Conservation (phyloP, 331 rosid genomes). For the Quercus lobata region DNA sequence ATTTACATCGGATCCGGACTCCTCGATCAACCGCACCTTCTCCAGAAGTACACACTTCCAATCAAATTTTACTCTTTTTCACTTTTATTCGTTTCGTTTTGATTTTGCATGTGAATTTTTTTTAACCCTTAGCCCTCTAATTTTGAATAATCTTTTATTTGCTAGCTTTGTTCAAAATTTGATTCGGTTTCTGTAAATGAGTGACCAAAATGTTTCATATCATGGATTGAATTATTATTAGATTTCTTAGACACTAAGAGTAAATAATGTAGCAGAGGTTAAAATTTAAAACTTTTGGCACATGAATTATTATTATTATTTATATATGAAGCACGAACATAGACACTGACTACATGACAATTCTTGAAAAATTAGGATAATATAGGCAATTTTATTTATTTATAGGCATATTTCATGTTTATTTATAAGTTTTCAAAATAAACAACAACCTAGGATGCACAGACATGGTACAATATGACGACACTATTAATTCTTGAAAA, state of each 20-base stretch:
- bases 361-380: too few relatives aligned
- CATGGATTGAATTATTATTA: not conserved
- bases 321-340: too few relatives aligned
- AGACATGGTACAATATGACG: rapidly evolving
- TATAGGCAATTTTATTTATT: too few relatives aligned
- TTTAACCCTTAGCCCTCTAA: not conserved
- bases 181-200: not conserved
- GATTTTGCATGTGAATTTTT: not conserved
- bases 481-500: too few relatives aligned
- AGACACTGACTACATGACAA: too few relatives aligned
- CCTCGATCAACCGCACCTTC: slow-evolving; percentile 66
- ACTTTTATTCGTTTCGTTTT: not conserved
- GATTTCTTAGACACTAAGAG: not conserved
- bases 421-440: too few relatives aligned
- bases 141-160: not conserved
- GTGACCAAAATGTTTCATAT: not conserved
- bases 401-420: too few relatives aligned
- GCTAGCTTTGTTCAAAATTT: not conserved
- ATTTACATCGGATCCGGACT: slow-evolving; percentile 91
- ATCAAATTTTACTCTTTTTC: not conserved
- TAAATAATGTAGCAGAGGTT: not conserved
- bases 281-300: not conserved
- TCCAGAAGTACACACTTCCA: slow-evolving; percentile 21
- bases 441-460: too few relatives aligned
- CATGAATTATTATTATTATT: too few relatives aligned